Evolutionary conservation across 306 rosid genomes (phyloP), one percentile per base, ranked within the genome.

Genomic region (Inga oerstediana): DNA sequence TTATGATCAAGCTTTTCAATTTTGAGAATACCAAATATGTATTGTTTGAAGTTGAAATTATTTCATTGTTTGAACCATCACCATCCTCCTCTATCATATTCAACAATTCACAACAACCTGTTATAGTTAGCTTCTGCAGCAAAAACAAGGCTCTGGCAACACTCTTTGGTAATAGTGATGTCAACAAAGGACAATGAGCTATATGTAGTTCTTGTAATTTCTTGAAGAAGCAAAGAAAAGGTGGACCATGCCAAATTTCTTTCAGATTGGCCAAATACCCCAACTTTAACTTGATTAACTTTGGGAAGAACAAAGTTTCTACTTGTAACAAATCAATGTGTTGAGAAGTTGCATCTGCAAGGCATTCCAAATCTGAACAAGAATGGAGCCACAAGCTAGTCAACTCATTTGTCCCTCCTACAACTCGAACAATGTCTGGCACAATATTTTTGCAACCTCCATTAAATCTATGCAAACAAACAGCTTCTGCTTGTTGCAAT

Each of bases 301-400:
- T n/a, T 58, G 65, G 65, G 5, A 58, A 58, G 30, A 61, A 24
- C 35, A 2, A 8, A 44, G 70, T 24, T 10, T 76, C 24, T 34
- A 0, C 37, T n/a, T 44, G 49, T 6, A 82, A 35, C 58, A n/a
- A 64, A 81, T 51, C n/a, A 48, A 8, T 56, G 16, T 52, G 17
- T 54, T 54, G 14, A 51, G 51, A 56, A 45, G 78, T 34, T 15
- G 58, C 30, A 16, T 48, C 48, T 10, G 37, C 39, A 43, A 78
- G 17, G 59, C 59, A 76, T 71, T 78, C 61, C 4, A 71, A 71
- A 73, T 72, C 43, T 32, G 37, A 70, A 48, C 79, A 83, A 59
- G 17, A 35, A 2, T 3, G 1, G 12, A 78, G 79, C 32, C 19
- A 17, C 0, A 32, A 34, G 2, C 4, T 15, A 39, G 2, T 58